Base-by-base conservation (phyloP, 352 stramenopile species). In the Phytopythium boreale region DNA sequence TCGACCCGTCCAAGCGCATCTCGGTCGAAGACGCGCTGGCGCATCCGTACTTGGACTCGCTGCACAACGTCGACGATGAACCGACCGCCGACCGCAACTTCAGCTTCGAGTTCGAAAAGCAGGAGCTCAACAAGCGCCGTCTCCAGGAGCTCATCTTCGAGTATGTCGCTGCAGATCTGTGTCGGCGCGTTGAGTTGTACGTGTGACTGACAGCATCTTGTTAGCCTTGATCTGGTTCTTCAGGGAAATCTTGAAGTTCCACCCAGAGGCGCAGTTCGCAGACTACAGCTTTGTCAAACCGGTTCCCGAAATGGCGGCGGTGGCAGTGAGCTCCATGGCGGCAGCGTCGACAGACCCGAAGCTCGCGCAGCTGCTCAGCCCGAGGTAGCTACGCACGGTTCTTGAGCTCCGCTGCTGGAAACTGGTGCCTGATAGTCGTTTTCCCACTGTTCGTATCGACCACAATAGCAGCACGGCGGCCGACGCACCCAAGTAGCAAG, bases 31-130 rank as follows among this genome's bases (percentile, higher is more conserved):
- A 97, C 64, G 96, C 95, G 9, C 76, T 99, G 6, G 84, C 78
- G 52, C 94, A 98, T 60, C 87, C 90, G 49, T 98, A 97, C 70
- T 71, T 97, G 53, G 81, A 89, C 24, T 95, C 94, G 39, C 74
- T 98, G 37, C 95, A 98, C 77, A 96, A 98, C 52, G 66, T 84
- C n/a, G 90, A 98, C 19, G 88, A 98, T 67, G 93, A 98, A 63
- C 92, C 93, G 19, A 75, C 87, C 31, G 88, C 83, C 29, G 83
- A 93, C 44, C 69, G 62, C 43, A 61, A 56, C 53, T 96, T 96
- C 57, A 93, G 87, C 71, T 96, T 96, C 59, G 87, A 96, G 59
- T 96, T 96, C 66, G 88, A 96, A 49, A 95, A 93, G 61, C 84
- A 94, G 63, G 78, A 94, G 41, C 68, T 95, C 29, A 92, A 82